These are phyloP conservation scores for Moringa oleifera DNA, from an alignment of 345 rosid species.

Conservation along the genomic window DNA sequence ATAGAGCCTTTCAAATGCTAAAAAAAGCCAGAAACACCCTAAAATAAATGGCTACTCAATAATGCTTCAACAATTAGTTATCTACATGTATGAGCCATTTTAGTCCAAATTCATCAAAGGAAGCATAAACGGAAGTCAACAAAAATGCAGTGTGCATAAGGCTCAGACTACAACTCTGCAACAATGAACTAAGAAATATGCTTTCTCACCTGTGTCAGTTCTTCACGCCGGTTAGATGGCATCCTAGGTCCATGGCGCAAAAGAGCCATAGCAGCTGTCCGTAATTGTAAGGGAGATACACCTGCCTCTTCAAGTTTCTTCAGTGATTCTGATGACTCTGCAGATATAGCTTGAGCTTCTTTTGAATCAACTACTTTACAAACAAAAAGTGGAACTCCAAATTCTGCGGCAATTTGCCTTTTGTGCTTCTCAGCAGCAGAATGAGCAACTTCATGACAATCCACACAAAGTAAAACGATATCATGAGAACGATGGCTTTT, in stretches of 20 bases:
- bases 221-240: constrained; percentile 76
- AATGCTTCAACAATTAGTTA: too few relatives aligned
- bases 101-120: too few relatives aligned
- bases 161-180: neutral
- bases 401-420: constrained; percentile 63
- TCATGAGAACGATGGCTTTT: constrained; percentile 99
- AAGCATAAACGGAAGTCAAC: neutral
- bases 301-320: constrained; percentile 49
- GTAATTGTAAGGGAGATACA: constrained; percentile 82
- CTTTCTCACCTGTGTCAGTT: constrained; percentile 53
- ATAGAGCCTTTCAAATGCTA: too few relatives aligned
- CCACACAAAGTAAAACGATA: constrained; percentile 92
- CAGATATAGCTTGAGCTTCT: constrained; percentile 33
- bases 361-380: constrained; percentile 60
- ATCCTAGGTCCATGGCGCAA: constrained; percentile 79
- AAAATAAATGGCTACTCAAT: too few relatives aligned
- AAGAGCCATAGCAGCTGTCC: constrained; percentile 96
- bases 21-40: too few relatives aligned
- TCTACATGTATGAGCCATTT: too few relatives aligned
- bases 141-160: too few relatives aligned
- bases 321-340: constrained; percentile 35
- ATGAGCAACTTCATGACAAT: constrained; percentile 94
- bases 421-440: constrained; percentile 96
- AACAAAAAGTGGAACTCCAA: constrained; percentile 85
- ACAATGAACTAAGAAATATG: constrained; percentile 2